Evolutionary conservation across 768 basidiomycete species (phyloP).

Genomic region (Lactifluus rugatus): DNA sequence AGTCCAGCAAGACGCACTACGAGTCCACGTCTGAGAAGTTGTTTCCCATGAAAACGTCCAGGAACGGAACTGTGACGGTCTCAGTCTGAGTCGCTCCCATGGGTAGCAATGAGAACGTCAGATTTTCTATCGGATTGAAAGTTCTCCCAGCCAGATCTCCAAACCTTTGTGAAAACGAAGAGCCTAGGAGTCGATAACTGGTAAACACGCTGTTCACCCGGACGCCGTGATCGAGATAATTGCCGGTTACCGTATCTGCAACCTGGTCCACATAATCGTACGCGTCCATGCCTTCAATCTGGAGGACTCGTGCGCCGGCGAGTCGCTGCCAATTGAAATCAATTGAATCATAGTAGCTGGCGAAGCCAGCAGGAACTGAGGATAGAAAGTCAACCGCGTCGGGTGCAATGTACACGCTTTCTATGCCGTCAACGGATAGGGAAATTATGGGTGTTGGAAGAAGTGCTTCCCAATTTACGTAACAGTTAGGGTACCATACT

Average conservation of each 20-base stretch:
- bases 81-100: conserved; percentile 40
- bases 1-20: conserved; percentile 34
- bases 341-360: conserved; percentile 2
- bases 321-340: conserved; percentile 40
- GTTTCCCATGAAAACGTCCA: conserved; percentile 38
- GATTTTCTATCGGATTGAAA: conserved; percentile 36
- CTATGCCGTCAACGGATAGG: background rate
- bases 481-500: conserved; percentile 54
- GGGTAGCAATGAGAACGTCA: conserved; percentile 40
- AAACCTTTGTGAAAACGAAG: conserved; percentile 46
- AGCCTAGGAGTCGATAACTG: conserved; percentile 40
- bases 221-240: conserved; percentile 54
- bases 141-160: conserved; percentile 48
- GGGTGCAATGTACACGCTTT: conserved; percentile 14
- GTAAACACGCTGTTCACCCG: conserved; percentile 55
- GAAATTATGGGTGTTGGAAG: conserved; percentile 18
- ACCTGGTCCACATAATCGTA: conserved; percentile 48
- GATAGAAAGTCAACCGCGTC: conserved; percentile 11
- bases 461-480: conserved; percentile 36
- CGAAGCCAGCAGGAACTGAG: conserved; percentile 1
- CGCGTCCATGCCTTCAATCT: conserved; percentile 44
- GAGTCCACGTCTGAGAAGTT: conserved; percentile 43
- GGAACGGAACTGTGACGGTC: conserved; percentile 44
- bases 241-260: conserved; percentile 49
- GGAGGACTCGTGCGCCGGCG: conserved; percentile 48